These are phyloP conservation scores for Hypoxylon crocopeplum DNA, from an alignment of 495 filamentous ascomycete species.

Conservation along the genomic window DNA sequence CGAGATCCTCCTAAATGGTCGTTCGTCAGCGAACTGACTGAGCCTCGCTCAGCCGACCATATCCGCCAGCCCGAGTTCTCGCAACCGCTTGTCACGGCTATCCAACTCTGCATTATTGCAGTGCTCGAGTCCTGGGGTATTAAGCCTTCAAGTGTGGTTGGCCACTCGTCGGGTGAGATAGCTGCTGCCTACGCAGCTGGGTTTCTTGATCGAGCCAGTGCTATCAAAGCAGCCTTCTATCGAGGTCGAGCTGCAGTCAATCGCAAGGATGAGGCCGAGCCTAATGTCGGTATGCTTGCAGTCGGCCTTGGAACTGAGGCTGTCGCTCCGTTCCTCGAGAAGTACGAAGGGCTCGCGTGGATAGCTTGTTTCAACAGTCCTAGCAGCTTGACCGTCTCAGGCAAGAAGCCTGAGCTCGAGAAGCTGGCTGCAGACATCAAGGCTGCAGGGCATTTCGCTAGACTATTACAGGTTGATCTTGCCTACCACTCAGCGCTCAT, in stretches of 20 bases:
- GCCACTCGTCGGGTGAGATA: slow-evolving; percentile 53
- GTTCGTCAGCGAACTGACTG: slow-evolving; percentile 22
- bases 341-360: slow-evolving; percentile 35
- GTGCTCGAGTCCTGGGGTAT: slow-evolving; percentile 55
- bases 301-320: slow-evolving; percentile 34
- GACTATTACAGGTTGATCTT: slow-evolving; percentile 59
- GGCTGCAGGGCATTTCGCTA: slow-evolving; percentile 50
- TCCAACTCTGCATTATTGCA: slow-evolving; percentile 56
- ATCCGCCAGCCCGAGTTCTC: slow-evolving; percentile 36
- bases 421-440: slow-evolving; percentile 44
- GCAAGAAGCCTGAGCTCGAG: slow-evolving; percentile 31
- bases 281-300: slow-evolving; percentile 42
- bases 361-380: slow-evolving; percentile 53
- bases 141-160: slow-evolving; percentile 40
- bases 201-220: slow-evolving; percentile 14
- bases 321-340: slow-evolving; percentile 9
- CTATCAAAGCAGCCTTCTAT: slow-evolving; percentile 40
- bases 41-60: slow-evolving; percentile 34
- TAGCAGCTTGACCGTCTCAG: slow-evolving; percentile 43
- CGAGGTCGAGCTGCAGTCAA: slow-evolving; percentile 32
- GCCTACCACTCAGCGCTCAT: slow-evolving; percentile 73
- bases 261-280: too few species aligned
- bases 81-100: slow-evolving; percentile 50
- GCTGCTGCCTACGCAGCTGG: slow-evolving; percentile 48
- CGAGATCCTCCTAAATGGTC: slow-evolving; percentile 20